Evolutionary conservation across 2,329 filamentous ascomycete genomes (phyloP), one percentile per base, ranked within the genome.

Genomic region (Peltaster fructicola): DNA sequence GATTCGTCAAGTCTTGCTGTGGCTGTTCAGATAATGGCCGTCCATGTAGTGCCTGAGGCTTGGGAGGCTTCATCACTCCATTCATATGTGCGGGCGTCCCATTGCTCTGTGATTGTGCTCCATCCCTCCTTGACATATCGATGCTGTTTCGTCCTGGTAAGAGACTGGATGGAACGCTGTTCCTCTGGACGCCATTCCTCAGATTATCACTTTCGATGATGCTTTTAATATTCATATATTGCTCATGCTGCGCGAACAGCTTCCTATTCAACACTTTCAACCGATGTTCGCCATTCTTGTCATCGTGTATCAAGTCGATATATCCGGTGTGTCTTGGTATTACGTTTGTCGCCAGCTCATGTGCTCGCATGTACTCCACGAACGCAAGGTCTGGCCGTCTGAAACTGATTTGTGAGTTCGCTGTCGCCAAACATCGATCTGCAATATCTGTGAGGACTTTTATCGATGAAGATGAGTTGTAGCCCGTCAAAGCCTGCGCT

Each of bases 291-390:
- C 51, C 25, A 55, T 56, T 34, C 53, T 38, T 33, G 52, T 41
- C 38, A 24, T 44, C 43, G 29, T 43, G 31, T 52, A 38, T 68
- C 65, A 30, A 82, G 56, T 25, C 64, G 14, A 68, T 65, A 47
- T 71, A 90, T 33, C 85, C 78, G 29, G 65, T 68, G 46, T 91
- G 81, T 17, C 61, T 62, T 2, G 79, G 77, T 14, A 95, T 73
- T 20, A 73, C 57, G 28, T 85, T 72, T 24, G 82, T 63, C 8
- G 77, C 66, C 27, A 93, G 75, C 29, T 82, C 72, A 31, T 67
- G 82, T 7, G 84, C 79, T 34, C 74, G 68, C 30, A 95, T 64
- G 44, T 85, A 95, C 32, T 91, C 78, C 35, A 76, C 68, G 27
- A 91, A 74, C 3, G 84, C 84, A 17, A 70, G 51, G 43, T 88